A percentile compares a stretch with the other conserved stretches of the same genome.
Conservation (phyloP, 179 eudicot species). For the Amaranthus tricolor region DNA sequence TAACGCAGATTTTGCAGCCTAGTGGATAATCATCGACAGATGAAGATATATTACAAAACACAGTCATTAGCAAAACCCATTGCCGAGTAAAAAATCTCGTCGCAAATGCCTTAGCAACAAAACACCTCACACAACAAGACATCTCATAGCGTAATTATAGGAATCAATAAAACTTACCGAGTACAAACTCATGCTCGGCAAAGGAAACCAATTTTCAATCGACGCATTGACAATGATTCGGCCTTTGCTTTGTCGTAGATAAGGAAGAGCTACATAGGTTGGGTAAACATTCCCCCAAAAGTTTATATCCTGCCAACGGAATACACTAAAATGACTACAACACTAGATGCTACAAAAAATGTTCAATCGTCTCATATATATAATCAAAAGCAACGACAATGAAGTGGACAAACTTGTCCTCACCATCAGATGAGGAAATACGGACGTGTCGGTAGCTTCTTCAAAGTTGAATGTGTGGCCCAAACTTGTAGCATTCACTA, state of each 20-base stretch:
- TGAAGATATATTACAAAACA: not conserved
- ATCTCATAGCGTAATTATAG: no score
- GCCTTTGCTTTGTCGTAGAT: constrained; percentile 58
- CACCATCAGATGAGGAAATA: constrained; percentile 84
- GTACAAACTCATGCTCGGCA: constrained; percentile 91
- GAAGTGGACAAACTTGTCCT: not conserved
- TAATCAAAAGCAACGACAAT: no score
- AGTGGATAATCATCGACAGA: not conserved
- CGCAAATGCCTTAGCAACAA: no score
- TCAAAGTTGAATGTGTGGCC: constrained; percentile 83
- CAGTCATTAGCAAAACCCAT: no score
- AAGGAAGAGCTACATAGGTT: constrained; percentile 77
- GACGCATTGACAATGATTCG: constrained; percentile 82
- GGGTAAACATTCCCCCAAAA: constrained; percentile 98
- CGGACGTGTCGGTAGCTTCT: constrained; percentile 68
- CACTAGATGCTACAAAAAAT: no score
- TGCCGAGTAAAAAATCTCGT: no score
- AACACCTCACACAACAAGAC: no score
- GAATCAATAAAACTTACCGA: constrained; percentile 62
- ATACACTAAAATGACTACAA: no score
- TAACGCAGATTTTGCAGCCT: constrained; percentile 97
- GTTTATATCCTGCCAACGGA: constrained; percentile 63
- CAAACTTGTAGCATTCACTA: constrained; percentile 84
- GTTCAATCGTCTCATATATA: no score
- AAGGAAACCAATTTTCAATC: constrained; percentile 87